Conservation (phyloP, 768 basidiomycete genomes). For the Tulasnella sp. region DNA sequence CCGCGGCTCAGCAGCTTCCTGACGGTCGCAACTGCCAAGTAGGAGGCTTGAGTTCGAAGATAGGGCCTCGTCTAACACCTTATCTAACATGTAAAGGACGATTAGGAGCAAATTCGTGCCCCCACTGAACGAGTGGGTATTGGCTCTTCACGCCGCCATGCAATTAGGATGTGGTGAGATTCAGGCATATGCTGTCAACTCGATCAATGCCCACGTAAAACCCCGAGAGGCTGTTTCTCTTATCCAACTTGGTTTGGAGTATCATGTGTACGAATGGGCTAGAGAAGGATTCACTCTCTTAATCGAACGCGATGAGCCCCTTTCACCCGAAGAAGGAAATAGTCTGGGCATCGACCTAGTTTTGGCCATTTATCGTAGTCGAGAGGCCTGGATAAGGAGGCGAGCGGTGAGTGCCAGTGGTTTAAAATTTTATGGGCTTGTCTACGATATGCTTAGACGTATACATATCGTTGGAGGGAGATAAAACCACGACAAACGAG, state of each 20-base stretch:
- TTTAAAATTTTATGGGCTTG: not conserved
- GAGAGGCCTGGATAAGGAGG: not conserved
- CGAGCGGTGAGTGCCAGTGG: not conserved
- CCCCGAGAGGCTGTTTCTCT: not conserved
- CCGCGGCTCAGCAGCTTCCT: not conserved
- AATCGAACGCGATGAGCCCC: not conserved
- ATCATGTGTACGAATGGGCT: not conserved
- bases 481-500: not conserved
- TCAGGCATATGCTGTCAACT: not conserved
- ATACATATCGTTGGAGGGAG: not conserved
- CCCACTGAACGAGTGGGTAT: not conserved
- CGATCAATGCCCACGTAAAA: not conserved
- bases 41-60: not conserved
- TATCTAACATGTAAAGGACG: not conserved
- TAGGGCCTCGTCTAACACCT: not conserved
- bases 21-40: not conserved
- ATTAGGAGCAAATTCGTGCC: not conserved
- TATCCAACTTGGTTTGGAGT: not conserved
- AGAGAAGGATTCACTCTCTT: not conserved
- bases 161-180: not conserved
- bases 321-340: not conserved
- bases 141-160: not conserved
- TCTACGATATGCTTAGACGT: not conserved
- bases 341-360: not conserved
- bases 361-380: not conserved